Base-by-base conservation (phyloP, 2,329 filamentous ascomycete genomes). In the Ceratocystis alfenasii region DNA sequence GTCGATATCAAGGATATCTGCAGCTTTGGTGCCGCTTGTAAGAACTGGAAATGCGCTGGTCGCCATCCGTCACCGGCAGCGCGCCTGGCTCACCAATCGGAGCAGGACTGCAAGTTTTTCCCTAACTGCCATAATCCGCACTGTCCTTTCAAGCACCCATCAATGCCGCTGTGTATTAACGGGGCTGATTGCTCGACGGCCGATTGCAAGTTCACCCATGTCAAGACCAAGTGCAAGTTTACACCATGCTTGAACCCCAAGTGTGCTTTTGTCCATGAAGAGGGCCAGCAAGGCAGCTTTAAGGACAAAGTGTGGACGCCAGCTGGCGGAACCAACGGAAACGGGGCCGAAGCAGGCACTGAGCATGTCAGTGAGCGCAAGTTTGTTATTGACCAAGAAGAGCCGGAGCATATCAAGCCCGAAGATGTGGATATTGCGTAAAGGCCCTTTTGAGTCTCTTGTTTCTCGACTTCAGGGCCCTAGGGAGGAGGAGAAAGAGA, bases 251-350 rank as follows among this genome's bases (percentile, higher is more conserved):
- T 90, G 69, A 96, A 96, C 77, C 83, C 87, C n/a, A 83, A 79
- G 71, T 99, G 94, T 75, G 81, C 86, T 3, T 97, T 90, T 78
- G 91, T 91, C 75, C 94, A 99, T 75, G 88, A 86, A 50, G 90
- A 95, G 65, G 94, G 93, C 12, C 94, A 99, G 78, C 85, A 89
- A 71, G 90, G 89, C 63, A 84, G 83, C 15, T 93, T 91, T 76
- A 83, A 87, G 68, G 90, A 95, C 75, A 96, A 95, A 77, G 90
- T 95, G 33, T 97, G 93, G 93, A 91, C 87, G 20, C 83, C 90
- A 2, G 25, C 53, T 7, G 53, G 53, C 5, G 53, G 53, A 30
- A 3, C 25, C 53, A 25, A 53, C 12, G 64, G 64, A 6, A 33
- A 64, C 25, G 64, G 64, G 53, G 36, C 53, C 20, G 83, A 81